Evolutionary conservation across 805 yeast genomes (phyloP).

Genomic region (Ogataea polymorpha): DNA sequence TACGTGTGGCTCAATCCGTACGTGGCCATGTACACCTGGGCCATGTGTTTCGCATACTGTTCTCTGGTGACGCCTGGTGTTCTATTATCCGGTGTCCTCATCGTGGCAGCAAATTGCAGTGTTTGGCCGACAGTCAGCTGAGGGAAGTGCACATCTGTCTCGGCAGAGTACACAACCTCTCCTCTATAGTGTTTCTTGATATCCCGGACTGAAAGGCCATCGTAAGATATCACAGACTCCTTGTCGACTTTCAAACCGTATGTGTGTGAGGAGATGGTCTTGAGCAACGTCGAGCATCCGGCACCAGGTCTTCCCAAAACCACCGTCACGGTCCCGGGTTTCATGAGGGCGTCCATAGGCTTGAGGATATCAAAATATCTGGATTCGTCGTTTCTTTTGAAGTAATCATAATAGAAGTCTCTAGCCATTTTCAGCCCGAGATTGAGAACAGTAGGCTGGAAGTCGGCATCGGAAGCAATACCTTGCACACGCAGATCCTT

Average conservation of each 20-base stretch:
- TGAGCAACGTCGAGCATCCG: slow-evolving; percentile 69
- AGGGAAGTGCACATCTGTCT: slow-evolving; percentile 65
- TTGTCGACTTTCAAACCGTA: slow-evolving; percentile 53
- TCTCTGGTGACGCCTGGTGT: slow-evolving; percentile 58
- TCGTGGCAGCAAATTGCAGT: slow-evolving; percentile 55
- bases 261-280: slow-evolving; percentile 56
- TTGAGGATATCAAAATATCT: slow-evolving; percentile 52
- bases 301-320: slow-evolving; percentile 82
- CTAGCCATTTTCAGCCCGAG: slow-evolving; percentile 34
- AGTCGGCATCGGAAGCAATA: slow-evolving; percentile 64
- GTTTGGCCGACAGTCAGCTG: slow-evolving; percentile 67
- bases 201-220: slow-evolving; percentile 52
- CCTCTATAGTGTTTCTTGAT: slow-evolving; percentile 56
- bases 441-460: slow-evolving; percentile 57
- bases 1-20: slow-evolving; percentile 44
- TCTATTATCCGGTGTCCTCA: slow-evolving; percentile 62
- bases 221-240: slow-evolving; percentile 47
- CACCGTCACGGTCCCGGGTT: slow-evolving; percentile 64
- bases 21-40: slow-evolving; percentile 35
- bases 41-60: slow-evolving; percentile 49
- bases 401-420: slow-evolving; percentile 25
- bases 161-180: slow-evolving; percentile 69
- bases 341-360: slow-evolving; percentile 61
- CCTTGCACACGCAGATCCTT: slow-evolving; percentile 59
- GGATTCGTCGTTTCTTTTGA: slow-evolving; percentile 29